Base-by-base conservation (phyloP, 805 yeast species). In the Pichia occidentalis region DNA sequence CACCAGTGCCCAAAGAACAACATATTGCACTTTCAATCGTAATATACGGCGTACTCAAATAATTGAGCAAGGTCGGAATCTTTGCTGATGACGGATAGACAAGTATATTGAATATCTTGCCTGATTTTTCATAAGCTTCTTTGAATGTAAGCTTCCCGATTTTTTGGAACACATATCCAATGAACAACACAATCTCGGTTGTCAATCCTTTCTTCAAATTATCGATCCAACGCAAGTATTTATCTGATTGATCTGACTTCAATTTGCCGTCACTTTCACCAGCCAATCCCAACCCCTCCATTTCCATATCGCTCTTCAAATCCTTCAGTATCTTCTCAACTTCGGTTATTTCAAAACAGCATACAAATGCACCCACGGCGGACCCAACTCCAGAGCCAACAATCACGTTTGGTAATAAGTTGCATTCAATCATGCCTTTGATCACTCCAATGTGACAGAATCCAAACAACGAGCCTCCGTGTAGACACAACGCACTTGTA, bases 351-450 rank as follows among this genome's bases (percentile, higher is more conserved):
- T 75, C 68, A 44, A 83, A 63, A 10, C 85, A 75, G 52, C 97
- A 86, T 1, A 83, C 84, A 25, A 86, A 64, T 0, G 95, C 77
- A 0, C 95, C 97, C 14, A 88, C 87, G 2, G 88, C 80, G 0
- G 97, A 94, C 1, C 98, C 98, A 43, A 86, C 83, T 0, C 96
- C 92, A 40, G 88, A 82, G 0, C 98, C 98, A 6, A 90, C 84
- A 17, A 90, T 76, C 2, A 92, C 83, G 29, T 82, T 64, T 0
- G 98, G 98, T 36, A 92, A 64, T 26, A 88, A 61, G 1, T 83
- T 80, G 45, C 81, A 77, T 46, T 72, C 71, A 43, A 80, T 73
- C n/a, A 92, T 65, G 0, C 92, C 90, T 45, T 82, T 81, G 7
- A 90, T 84, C 1, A 88, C 95, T 2, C 98, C 98, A 24, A 92